Percentiles rank a stretch among this genome's conserved stretches.
Evolutionary conservation across 208 protist genomes (phyloP).

Genomic region (Crithidia bombi): DNA sequence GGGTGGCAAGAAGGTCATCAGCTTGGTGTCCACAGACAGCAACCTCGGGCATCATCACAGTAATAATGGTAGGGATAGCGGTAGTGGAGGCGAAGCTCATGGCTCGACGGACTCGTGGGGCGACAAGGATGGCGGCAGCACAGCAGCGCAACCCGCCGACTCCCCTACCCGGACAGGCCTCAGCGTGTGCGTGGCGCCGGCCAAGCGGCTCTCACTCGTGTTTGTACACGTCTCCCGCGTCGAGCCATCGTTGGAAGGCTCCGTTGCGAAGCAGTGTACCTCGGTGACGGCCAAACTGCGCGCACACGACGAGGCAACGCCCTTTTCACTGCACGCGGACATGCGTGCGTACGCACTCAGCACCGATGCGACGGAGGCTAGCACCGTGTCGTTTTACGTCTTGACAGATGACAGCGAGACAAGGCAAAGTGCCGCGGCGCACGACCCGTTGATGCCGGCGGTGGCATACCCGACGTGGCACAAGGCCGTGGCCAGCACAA

Average conservation of each 20-base stretch:
- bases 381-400: slow-evolving; percentile 15
- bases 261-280: neutral
- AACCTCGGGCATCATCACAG: neutral
- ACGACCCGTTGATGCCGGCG: too few relatives aligned
- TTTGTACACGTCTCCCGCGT: slow-evolving; percentile 10
- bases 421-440: neutral
- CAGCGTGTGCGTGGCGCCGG: slow-evolving; percentile 7
- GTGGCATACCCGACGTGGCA: slow-evolving; percentile 7
- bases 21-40: neutral
- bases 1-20: neutral
- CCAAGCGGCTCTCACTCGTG: slow-evolving; percentile 22
- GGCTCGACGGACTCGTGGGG: too few relatives aligned
- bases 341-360: neutral
- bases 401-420: slow-evolving; percentile 7
- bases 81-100: too few relatives aligned
- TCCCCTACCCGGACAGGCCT: too few relatives aligned
- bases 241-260: neutral
- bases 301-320: neutral
- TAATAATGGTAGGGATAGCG: neutral
- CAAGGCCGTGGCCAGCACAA: neutral
- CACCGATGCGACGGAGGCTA: neutral
- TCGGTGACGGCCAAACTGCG: slow-evolving; percentile 16
- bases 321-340: neutral
- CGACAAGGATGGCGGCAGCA: too few relatives aligned
- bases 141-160: too few relatives aligned